Percentiles rank a stretch among this genome's conserved stretches.
Evolutionary conservation across 495 filamentous ascomycete genomes (phyloP).

Genomic region (Delitschia confertaspora): DNA sequence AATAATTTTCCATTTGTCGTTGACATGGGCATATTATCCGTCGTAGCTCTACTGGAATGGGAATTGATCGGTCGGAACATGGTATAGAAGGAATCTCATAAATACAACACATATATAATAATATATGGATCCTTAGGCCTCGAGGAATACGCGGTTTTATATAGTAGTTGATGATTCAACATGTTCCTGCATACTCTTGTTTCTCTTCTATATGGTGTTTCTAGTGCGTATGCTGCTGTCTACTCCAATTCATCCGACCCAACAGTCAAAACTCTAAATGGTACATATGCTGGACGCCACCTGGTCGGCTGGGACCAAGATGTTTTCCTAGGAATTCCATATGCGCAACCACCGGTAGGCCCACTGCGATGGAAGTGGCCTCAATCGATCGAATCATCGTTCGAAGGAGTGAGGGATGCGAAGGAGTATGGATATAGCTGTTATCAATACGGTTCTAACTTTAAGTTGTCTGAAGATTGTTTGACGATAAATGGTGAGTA

Average conservation of each 20-base stretch:
- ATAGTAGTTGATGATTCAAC: not conserved
- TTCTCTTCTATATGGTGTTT: constrained; percentile 1
- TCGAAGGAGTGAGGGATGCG: constrained; percentile 35
- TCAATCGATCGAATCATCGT: constrained; percentile 40
- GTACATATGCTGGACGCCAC: constrained; percentile 39
- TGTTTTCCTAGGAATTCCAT: constrained; percentile 49
- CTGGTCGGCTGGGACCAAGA: constrained; percentile 41
- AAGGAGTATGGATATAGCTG: constrained; percentile 45
- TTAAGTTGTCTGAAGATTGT: constrained; percentile 39
- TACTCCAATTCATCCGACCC: constrained; percentile 4
- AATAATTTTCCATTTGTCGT: too few species aligned
- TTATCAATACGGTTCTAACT: constrained; percentile 38
- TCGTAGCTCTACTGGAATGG: too few species aligned
- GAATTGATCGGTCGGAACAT: not conserved
- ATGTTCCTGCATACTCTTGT: not conserved
- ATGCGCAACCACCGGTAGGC: constrained; percentile 44
- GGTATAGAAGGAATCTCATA: too few species aligned
- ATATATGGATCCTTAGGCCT: too few species aligned
- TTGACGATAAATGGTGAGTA: constrained; percentile 29
- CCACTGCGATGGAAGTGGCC: constrained; percentile 41
- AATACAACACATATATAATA: too few species aligned
- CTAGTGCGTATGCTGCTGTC: not conserved
- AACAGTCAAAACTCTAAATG: constrained; percentile 30
- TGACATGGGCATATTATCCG: too few species aligned
- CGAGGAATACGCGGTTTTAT: too few species aligned